Percentiles rank a stretch among this genome's conserved stretches.
phyloP scores from a whole-genome alignment of 257 asterid species.

The Leonotis leonurus region DNA sequence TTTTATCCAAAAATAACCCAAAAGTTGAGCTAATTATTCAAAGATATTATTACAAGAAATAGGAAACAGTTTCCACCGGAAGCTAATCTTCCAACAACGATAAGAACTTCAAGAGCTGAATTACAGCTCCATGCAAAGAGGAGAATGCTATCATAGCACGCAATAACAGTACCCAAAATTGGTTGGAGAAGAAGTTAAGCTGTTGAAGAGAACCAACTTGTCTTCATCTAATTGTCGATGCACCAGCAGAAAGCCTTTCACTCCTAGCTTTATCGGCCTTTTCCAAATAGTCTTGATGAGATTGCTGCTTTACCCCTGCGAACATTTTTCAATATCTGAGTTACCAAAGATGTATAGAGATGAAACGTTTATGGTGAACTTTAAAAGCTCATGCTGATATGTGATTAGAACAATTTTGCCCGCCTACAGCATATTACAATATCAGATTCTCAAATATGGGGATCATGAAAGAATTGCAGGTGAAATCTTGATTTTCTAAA shows the following conservation, averaged over 20 bases:
- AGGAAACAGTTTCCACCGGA: too few relatives aligned
- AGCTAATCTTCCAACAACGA: neutral
- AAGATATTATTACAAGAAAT: too few relatives aligned
- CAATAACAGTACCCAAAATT: neutral
- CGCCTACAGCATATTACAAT: neutral
- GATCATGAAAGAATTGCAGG: neutral
- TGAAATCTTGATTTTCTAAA: too few relatives aligned
- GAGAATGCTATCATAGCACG: neutral
- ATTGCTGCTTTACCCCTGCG: constrained; percentile 54
- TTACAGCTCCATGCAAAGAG: neutral
- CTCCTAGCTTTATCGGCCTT: constrained; percentile 61
- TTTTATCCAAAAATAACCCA: too few relatives aligned
- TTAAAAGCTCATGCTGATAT: neutral
- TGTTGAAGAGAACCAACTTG: neutral
- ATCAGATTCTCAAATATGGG: neutral
- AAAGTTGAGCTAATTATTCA: too few relatives aligned
- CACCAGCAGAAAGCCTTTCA: constrained; percentile 51
- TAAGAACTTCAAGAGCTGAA: neutral
- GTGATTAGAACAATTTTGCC: neutral
- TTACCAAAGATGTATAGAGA: neutral
- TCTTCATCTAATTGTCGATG: constrained; percentile 27
- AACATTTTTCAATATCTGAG: neutral
- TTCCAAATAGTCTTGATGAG: constrained; percentile 78
- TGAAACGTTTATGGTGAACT: neutral
- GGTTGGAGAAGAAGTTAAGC: neutral